A percentile compares a stretch with the other conserved stretches of the same genome.
Evolutionary conservation across 768 basidiomycete species (phyloP).

Genomic region (Termitomyces eurrhizus): DNA sequence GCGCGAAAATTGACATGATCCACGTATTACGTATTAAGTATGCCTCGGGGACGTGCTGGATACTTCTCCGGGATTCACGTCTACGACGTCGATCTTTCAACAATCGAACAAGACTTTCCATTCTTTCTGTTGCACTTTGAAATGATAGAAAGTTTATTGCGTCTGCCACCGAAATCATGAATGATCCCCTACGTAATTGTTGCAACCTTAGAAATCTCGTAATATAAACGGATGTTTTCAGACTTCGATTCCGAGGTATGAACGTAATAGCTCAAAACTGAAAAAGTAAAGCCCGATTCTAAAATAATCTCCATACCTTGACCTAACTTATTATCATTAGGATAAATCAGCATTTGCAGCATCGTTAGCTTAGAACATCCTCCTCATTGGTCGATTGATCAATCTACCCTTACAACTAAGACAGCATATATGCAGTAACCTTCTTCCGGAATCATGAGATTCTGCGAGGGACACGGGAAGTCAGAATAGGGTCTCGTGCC

Average conservation of each 20-base stretch:
- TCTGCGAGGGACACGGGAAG: background rate
- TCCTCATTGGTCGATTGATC: background rate
- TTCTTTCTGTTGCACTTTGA: background rate
- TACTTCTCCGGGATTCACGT: background rate
- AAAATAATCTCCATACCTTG: background rate
- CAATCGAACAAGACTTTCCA: too few relatives aligned
- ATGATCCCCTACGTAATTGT: background rate
- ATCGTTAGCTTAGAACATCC: too few relatives aligned
- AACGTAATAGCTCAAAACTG: background rate
- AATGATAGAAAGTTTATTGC: background rate
- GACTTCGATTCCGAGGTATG: background rate
- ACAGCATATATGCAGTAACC: too few relatives aligned
- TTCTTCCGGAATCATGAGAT: background rate
- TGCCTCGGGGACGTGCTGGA: too few relatives aligned
- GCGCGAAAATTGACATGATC: background rate
- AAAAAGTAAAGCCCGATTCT: background rate
- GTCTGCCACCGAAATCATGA: background rate
- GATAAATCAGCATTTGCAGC: background rate
- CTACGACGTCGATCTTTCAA: background rate
- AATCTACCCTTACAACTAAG: background rate
- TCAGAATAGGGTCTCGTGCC: background rate
- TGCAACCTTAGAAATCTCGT: background rate
- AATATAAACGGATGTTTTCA: background rate
- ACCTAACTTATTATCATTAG: background rate
- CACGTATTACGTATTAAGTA: too few relatives aligned